A percentile compares a stretch with the other conserved stretches of the same genome.
Conservation (phyloP, 129 eudicot species). For the Centaurea solstitialis region DNA sequence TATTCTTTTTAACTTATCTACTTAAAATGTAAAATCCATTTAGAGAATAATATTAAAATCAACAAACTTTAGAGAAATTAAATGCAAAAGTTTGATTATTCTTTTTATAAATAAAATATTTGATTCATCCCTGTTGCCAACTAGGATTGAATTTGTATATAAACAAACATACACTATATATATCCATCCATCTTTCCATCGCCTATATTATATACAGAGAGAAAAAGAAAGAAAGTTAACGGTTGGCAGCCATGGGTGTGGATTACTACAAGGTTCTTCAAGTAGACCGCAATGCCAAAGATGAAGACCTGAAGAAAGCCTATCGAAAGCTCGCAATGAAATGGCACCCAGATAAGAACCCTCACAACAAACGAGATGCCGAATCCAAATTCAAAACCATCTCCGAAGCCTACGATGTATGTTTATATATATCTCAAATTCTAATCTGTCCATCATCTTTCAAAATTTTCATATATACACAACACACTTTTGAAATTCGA, state of each 20-base stretch:
- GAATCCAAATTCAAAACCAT: slow-evolving; percentile 76
- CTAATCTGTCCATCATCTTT: neutral
- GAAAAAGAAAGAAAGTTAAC: slow-evolving; percentile 1
- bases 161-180: neutral
- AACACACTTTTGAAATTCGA: neutral
- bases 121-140: neutral
- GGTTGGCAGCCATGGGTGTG: slow-evolving; percentile 48
- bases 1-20: neutral
- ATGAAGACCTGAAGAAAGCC: slow-evolving; percentile 67
- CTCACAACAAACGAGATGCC: slow-evolving; percentile 64
- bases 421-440: neutral
- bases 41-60: neutral
- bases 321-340: slow-evolving; percentile 74
- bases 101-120: too few relatives aligned
- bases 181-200: neutral
- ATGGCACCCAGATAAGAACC: slow-evolving; percentile 31
- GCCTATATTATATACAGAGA: neutral
- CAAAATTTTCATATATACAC: too few relatives aligned
- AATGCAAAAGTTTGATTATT: neutral
- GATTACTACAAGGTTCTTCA: slow-evolving; percentile 69
- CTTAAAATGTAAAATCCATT: neutral
- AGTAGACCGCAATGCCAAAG: slow-evolving; percentile 64
- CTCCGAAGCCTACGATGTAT: slow-evolving; percentile 85
- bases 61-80: neutral
- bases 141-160: neutral